These are phyloP conservation scores for Penicillium sp. DNA, from an alignment of 2,329 filamentous ascomycete genomes.

Conservation along the genomic window DNA sequence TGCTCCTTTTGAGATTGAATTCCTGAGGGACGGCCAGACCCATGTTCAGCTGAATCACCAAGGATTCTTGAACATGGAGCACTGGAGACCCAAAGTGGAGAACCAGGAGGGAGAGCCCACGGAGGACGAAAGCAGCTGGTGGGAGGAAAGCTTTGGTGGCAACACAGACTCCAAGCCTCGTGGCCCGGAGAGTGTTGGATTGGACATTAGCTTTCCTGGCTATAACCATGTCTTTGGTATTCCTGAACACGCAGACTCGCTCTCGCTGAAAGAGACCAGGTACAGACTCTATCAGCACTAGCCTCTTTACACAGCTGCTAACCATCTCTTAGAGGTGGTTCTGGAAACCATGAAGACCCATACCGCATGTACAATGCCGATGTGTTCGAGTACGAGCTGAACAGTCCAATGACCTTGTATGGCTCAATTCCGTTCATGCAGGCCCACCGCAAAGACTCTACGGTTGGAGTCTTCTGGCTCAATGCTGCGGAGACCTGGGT, in stretches of 20 bases:
- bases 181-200: slow-evolving; percentile 83
- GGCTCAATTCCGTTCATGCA: slow-evolving; percentile 98
- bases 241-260: slow-evolving; percentile 82
- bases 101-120: slow-evolving; percentile 52
- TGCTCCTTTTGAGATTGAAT: slow-evolving; percentile 79
- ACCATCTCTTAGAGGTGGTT: slow-evolving; percentile 59
- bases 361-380: slow-evolving; percentile 96
- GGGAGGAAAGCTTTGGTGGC: slow-evolving; percentile 94
- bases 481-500: slow-evolving; percentile 98
- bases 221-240: slow-evolving; percentile 94
- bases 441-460: slow-evolving; percentile 88
- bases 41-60: slow-evolving; percentile 87
- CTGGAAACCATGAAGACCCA: slow-evolving; percentile 80
- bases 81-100: slow-evolving; percentile 88
- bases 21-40: slow-evolving; percentile 74
- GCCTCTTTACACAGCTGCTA: slow-evolving; percentile 11
- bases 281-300: slow-evolving; percentile 25
- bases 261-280: slow-evolving; percentile 87
- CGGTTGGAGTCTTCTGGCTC: slow-evolving; percentile 95
- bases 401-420: slow-evolving; percentile 98
- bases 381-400: slow-evolving; percentile 95
- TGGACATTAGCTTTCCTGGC: slow-evolving; percentile 89
- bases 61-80: slow-evolving; percentile 89
- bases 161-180: slow-evolving; percentile 94
- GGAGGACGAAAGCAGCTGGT: slow-evolving; percentile 79